These are phyloP conservation scores for Lumnitzera racemosa DNA, from an alignment of 345 rosid species.

Conservation along the genomic window DNA sequence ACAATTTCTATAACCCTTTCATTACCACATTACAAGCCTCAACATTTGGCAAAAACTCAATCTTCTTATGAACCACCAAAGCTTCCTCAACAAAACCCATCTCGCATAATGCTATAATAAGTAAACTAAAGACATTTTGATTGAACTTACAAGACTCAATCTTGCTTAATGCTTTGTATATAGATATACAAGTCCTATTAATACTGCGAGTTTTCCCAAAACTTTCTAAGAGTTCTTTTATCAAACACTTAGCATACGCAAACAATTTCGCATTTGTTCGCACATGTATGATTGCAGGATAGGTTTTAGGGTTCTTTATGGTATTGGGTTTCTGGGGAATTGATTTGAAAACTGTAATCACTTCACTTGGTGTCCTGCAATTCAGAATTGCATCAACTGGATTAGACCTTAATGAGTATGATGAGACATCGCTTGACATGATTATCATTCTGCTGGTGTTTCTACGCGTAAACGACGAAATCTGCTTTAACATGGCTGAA, in stretches of 20 bases:
- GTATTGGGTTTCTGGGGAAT: conserved; percentile 15
- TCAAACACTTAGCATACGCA: conserved; percentile 52
- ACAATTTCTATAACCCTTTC: conserved; percentile 40
- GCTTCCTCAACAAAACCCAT: conserved; percentile 55
- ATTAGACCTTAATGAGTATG: conserved; percentile 10
- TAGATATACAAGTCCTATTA: conserved; percentile 12
- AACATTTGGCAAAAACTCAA: conserved; percentile 25
- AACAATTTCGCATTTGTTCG: conserved; percentile 26
- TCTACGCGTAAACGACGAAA: too few species aligned
- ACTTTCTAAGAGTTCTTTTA: conserved; percentile 40
- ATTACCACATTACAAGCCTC: conserved; percentile 49
- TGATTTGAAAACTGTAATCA: conserved; percentile 30
- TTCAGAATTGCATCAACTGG: conserved; percentile 30
- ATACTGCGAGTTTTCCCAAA: conserved; percentile 27
- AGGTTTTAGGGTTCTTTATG: conserved; percentile 22
- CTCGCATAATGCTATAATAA: conserved; percentile 47
- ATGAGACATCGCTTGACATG: background rate
- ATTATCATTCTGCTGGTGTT: too few species aligned
- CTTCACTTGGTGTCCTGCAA: conserved; percentile 34
- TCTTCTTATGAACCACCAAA: conserved; percentile 42
- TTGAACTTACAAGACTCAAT: conserved; percentile 19
- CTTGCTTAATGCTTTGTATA: conserved; percentile 36
- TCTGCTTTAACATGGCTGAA: too few species aligned
- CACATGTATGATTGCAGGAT: conserved; percentile 25
- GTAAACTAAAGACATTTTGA: conserved; percentile 37